Base-by-base conservation (phyloP, 768 basidiomycete genomes). In the Fomitopsis pulvina region DNA sequence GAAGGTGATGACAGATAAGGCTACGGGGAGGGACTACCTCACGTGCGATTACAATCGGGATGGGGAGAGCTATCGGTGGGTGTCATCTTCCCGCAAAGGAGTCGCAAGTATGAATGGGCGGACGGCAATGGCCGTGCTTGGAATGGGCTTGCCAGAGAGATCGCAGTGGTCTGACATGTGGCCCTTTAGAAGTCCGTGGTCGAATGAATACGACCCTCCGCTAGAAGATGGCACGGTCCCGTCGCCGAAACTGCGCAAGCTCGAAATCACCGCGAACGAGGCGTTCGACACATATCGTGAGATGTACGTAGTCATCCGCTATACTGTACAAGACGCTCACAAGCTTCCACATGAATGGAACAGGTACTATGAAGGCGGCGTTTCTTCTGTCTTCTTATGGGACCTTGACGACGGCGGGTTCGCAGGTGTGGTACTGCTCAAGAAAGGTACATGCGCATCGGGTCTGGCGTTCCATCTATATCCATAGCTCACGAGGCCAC, bases 201-300 rank as follows among this genome's bases (percentile, higher is more conserved):
- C 94, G 21, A 99, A 98, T 65, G 85, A 89, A 63, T 99, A 98
- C 63, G 85, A 92, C 54, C 90, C 93, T 21, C 87, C 87, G 1
- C 66, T 92, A 40, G 85, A 93, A 18, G 91, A 95, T 55, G 95
- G 92, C 2, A 93, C 94, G 3, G 71, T 80, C 2, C 96, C 96
- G 0, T 83, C 86, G 7, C 69, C 83, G 16, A 89, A 85, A 62
- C 78, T 98, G 51, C 81, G 96, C 50, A 88, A 92, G 62, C 74
- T 99, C 22, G 96, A 99, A 66, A 83, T 93, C 50, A 73, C 87
- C 9, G 91, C 94, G 29, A 98, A 98, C 61, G 91, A 95, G 54
- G 94, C 93, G 9, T 98, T 99, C 61, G 93, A 96, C 63, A 92
- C 92, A 2, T 99, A 99, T 67, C 83, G 94, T 22, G 95, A 97